Evolutionary conservation across 306 rosid genomes (phyloP), one percentile per base, ranked within the genome.

Genomic region (Prunus davidiana): DNA sequence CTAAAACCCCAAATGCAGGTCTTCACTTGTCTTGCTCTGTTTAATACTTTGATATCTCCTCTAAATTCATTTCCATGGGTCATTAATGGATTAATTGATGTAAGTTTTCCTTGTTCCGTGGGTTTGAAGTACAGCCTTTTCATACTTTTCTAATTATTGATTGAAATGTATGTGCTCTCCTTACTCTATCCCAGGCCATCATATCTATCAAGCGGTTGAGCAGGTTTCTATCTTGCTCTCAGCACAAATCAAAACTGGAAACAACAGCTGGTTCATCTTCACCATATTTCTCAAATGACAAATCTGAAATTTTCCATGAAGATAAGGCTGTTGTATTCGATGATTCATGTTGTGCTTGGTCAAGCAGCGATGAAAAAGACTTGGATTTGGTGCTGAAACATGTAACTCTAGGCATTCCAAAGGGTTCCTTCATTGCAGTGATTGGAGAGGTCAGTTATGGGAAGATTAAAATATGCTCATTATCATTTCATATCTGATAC

Each of bases 61-160:
- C 89, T 94, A 52, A 94, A 94, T 84, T 94, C 98, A 58, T 92
- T 94, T 82, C 97, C 98, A 19, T 94, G 98, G 98, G 97, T 94
- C 86, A 94, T 94, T 58, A 94, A 94, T 76, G 98, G 98, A 79
- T 76, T 94, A 84, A 94, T 94, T 82, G 98, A 94, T 80, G 98
- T 94, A 87, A 90, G 96, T 85, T 75, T 70, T 74, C 66, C 30
- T 28, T 49, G 56, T 41, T 46, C 57, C 74, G 61, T 56, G 52
- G 47, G 24, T 72, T 82, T 55, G 16, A 72, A 71, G 46, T 68
- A 50, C 57, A 34, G 28, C 56, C 30, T 25, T 51, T 79, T 65
- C 12, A 1, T 28, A 12, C 14, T 20, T 45, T 4, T 71, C 7
- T 58, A 15, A 19, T 64, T 64, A 57, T 18, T 76, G 76, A 67